Conservation (phyloP, 1,284 basidiomycete species). For the Exobasidium cylindrosporum region DNA sequence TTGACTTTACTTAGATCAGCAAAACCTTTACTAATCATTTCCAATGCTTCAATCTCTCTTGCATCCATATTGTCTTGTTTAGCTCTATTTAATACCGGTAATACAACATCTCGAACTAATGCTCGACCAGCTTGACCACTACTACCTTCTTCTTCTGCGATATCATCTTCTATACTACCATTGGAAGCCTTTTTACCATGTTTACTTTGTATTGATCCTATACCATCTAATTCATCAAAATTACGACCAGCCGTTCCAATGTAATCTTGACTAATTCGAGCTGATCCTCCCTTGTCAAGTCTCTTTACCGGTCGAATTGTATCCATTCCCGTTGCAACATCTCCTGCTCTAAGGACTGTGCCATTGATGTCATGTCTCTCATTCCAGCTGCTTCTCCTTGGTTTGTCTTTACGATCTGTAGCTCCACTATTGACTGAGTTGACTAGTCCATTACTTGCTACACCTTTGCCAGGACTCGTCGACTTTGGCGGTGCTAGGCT, state of each 20-base stretch:
- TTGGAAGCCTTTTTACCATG: neutral
- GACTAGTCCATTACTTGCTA: neutral
- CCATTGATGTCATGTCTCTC: slow-evolving; percentile 69
- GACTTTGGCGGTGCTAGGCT: slow-evolving; percentile 3
- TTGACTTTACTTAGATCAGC: slow-evolving; percentile 75
- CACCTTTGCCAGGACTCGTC: neutral
- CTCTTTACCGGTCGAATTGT: slow-evolving; percentile 90
- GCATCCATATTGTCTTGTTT: slow-evolving; percentile 72
- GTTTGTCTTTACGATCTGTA: slow-evolving; percentile 4
- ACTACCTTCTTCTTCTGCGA: neutral
- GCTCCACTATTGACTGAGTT: neutral
- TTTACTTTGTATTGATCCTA: neutral
- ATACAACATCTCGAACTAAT: slow-evolving; percentile 38
- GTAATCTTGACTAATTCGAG: slow-evolving; percentile 75
- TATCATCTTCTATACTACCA: neutral
- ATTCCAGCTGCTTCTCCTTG: slow-evolving; percentile 49
- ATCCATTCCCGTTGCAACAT: slow-evolving; percentile 65
- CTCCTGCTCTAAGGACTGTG: slow-evolving; percentile 73
- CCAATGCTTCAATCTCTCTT: slow-evolving; percentile 78
- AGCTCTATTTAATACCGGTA: slow-evolving; percentile 42
- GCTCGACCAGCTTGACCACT: slow-evolving; percentile 23
- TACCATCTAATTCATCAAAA: neutral
- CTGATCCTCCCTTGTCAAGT: slow-evolving; percentile 72
- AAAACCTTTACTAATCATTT: slow-evolving; percentile 85
- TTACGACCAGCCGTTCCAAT: slow-evolving; percentile 61